Evolutionary conservation across 768 basidiomycete genomes (phyloP).

Genomic region (Termitomyces sp.): DNA sequence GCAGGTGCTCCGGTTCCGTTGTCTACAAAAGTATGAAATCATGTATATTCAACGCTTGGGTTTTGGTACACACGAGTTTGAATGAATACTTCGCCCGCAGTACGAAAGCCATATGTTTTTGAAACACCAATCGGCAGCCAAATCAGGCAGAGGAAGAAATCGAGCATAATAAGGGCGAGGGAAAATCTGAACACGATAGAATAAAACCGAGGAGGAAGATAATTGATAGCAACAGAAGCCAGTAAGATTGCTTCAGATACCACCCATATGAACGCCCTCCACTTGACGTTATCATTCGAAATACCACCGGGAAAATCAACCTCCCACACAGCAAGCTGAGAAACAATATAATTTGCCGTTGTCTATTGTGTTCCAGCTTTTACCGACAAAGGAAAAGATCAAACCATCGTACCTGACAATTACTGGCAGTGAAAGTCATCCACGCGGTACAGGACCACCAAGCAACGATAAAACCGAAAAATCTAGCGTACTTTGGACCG

Average conservation of each 20-base stretch:
- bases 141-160: constrained; percentile 85
- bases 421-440: constrained; percentile 90
- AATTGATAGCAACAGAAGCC: constrained; percentile 74
- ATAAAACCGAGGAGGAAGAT: constrained; percentile 72
- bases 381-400: background rate
- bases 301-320: constrained; percentile 80
- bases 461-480: constrained; percentile 85
- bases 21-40: constrained; percentile 34
- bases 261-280: constrained; percentile 81
- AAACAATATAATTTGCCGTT: constrained; percentile 86
- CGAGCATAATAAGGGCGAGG: constrained; percentile 68
- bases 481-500: constrained; percentile 78
- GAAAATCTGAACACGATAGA: constrained; percentile 75
- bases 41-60: background rate
- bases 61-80: constrained; percentile 52
- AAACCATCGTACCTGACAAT: constrained; percentile 60
- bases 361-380: constrained; percentile 40
- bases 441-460: constrained; percentile 94
- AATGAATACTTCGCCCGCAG: constrained; percentile 79
- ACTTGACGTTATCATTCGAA: constrained; percentile 66
- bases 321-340: constrained; percentile 75
- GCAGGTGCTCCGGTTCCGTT: constrained; percentile 85
- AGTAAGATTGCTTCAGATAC: constrained; percentile 72
- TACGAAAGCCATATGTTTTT: constrained; percentile 83
- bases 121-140: constrained; percentile 93